phyloP scores from a whole-genome alignment of 495 filamentous ascomycete genomes.

The Terfezia boudieri region DNA sequence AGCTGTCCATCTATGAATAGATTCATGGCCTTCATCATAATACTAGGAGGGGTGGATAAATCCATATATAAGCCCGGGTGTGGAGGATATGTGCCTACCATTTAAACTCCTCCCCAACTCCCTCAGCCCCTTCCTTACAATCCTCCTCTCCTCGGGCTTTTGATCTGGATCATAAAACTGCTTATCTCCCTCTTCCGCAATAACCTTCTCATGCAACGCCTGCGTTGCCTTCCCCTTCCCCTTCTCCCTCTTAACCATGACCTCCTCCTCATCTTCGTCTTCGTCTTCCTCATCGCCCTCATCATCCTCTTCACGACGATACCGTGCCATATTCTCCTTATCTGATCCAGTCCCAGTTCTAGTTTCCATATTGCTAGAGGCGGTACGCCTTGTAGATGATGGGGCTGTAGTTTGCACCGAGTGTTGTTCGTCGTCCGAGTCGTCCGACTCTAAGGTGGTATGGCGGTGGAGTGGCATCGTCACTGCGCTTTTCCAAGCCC shows the following conservation, averaged over 20 bases:
- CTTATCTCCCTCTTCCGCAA: conserved; percentile 21
- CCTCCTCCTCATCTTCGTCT: background rate
- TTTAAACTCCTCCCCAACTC: conserved; percentile 42
- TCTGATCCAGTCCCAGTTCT: conserved; percentile 4
- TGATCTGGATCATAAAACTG: conserved; percentile 77
- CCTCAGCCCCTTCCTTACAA: conserved; percentile 43
- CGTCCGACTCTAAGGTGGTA: background rate
- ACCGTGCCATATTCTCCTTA: conserved; percentile 11
- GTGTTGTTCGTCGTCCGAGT: background rate
- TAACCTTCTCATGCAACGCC: conserved; percentile 2
- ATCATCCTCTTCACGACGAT: background rate
- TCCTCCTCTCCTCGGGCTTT: conserved; percentile 49
- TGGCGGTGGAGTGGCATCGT: background rate
- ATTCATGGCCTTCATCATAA: background rate
- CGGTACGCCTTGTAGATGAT: background rate
- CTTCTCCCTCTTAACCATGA: conserved; percentile 3
- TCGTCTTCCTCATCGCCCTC: background rate
- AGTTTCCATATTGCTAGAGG: background rate
- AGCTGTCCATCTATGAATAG: background rate
- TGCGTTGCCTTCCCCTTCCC: conserved; percentile 1
- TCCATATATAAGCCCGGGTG: background rate
- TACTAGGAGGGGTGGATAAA: background rate
- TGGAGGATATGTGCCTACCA: conserved; percentile 23
- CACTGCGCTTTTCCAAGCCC: background rate
- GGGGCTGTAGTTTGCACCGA: background rate